These are phyloP conservation scores for Penicillium frequentans DNA, from an alignment of 2,329 filamentous ascomycete genomes.

Conservation along the genomic window DNA sequence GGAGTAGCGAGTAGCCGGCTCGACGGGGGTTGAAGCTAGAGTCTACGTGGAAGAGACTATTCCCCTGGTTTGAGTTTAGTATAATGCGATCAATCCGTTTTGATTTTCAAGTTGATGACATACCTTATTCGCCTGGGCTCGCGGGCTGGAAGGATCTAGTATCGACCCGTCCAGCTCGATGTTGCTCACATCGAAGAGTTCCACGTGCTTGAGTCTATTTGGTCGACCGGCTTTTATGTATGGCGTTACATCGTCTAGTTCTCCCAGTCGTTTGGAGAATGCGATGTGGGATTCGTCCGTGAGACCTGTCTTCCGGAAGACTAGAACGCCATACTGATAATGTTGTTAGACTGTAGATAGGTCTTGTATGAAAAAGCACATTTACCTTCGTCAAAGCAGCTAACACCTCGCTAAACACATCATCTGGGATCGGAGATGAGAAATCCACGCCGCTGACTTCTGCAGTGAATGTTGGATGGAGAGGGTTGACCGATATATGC, in stretches of 20 bases:
- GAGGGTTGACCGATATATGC: conserved; percentile 10
- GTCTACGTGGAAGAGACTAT: conserved; percentile 57
- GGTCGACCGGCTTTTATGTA: no score
- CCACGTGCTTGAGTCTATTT: conserved; percentile 50
- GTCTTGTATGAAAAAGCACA: no score
- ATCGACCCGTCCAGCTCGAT: no score
- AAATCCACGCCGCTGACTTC: conserved; percentile 41
- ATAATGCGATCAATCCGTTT: no score
- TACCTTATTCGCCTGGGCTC: conserved; percentile 14
- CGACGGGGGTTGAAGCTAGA: conserved; percentile 58
- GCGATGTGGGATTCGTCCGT: conserved; percentile 53
- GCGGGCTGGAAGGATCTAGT: no score
- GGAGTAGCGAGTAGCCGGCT: conserved; percentile 53
- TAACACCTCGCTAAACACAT: conserved; percentile 35
- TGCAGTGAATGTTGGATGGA: conserved; percentile 40
- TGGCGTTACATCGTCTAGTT: conserved; percentile 53
- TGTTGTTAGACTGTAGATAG: no score
- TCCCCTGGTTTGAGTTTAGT: conserved; percentile 36
- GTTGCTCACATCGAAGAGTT: conserved; percentile 62
- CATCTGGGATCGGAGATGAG: conserved; percentile 28
- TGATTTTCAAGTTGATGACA: conserved; percentile 34
- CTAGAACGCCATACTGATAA: conserved; percentile 48
- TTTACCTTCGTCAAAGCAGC: conserved; percentile 27
- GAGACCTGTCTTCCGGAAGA: conserved; percentile 54
- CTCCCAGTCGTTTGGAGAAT: conserved; percentile 55